Evolutionary conservation across 208 protist genomes (phyloP), one percentile per base, ranked within the genome.

Genomic region (Porcisia deanei): DNA sequence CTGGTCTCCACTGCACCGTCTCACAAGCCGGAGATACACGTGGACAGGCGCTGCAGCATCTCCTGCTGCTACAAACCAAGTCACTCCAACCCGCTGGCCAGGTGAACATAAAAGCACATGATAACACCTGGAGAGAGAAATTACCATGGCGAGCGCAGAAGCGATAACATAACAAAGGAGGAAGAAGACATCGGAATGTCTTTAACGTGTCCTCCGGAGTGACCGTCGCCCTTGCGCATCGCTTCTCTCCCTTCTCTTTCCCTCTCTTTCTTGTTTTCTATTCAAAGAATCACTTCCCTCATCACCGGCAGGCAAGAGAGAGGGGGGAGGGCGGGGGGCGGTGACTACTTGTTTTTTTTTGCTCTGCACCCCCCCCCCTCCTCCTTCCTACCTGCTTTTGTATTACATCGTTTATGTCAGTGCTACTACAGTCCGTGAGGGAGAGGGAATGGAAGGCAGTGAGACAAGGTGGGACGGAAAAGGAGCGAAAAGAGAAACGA

Each of bases 351-450:
- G 18, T 25, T 37, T 55, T 4, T 47, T 39, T 20, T 52, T 55
- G 5, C 10, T 5, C 47, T 52, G 47, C 10, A 12, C 47, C 47
- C 47, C 47, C 45, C 3, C 57, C n/a, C 57, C 6, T 14, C 9
- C 25, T 3, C 14, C 14, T 55, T 41, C 37, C 30, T 65, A 8
- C 34, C n/a, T 37, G 8, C 37, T 57, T 39, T 3, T 12, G 52
- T 70, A 22, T n/a, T 18, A 30, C 30, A 30, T 30, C 0, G 30
- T 57, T 55, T 39, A 57, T 8, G 22, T 70, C 65, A 55, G 45
- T 70, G 30, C 65, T 70, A 70, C 45, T 70, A 70, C 65, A 70
- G 45, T 18, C 12, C 25, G 47, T 55, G n/a, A 43, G 43, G 12
- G 20, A 69, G 59, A 60, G 57, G 14, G 30, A 37, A 25, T 7